Base-by-base conservation (phyloP, 768 basidiomycete genomes). In the Pisolithus marmoratus region DNA sequence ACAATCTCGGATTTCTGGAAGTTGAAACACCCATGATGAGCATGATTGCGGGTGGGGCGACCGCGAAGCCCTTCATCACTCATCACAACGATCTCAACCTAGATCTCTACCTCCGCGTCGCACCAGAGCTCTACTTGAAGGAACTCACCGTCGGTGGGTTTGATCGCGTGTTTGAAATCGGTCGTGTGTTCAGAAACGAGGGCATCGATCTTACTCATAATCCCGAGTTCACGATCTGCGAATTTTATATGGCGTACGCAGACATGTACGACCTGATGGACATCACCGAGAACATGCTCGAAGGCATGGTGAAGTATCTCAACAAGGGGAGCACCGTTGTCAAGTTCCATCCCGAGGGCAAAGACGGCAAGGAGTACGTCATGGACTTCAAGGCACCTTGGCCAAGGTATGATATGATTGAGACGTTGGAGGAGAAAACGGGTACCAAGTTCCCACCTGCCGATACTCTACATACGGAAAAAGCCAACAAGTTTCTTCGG, bases 181-280 rank as follows among this genome's bases (percentile, higher is more conserved):
- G 95, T 2, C 85, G 95, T 38, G 94, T 97, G 12, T 99, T 98
- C 81, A 78, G 96, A 44, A 99, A 98, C 70, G 96, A 99, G 68
- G 90, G 94, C 27, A 99, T 99, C 64, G 96, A 99, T 72, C 74
- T 99, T 58, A 99, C 96, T 17, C 96, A 99, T 70, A 99, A 99
- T 71, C 96, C 96, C 59, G 96, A 99, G 69, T 97, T 97, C 74
- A 90, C 92, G 5, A 95, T 97, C 72, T 98, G 95, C 79, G 95
- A 99, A 74, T 98, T 99, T 72, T 99, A 98, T 66, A 98, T 99
- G 95, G 95, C 96, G 27, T 98, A 97, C 61, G 96, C 96, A 53
- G 96, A 98, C 69, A 94, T 95, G 94, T 87, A 91, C 74, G 96
- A 98, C 65, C 53, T 98, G 52, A 97, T 99, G 95, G 96, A 97